phyloP scores from a whole-genome alignment of 495 filamentous ascomycete species.

The Tuber microsphaerosporum region DNA sequence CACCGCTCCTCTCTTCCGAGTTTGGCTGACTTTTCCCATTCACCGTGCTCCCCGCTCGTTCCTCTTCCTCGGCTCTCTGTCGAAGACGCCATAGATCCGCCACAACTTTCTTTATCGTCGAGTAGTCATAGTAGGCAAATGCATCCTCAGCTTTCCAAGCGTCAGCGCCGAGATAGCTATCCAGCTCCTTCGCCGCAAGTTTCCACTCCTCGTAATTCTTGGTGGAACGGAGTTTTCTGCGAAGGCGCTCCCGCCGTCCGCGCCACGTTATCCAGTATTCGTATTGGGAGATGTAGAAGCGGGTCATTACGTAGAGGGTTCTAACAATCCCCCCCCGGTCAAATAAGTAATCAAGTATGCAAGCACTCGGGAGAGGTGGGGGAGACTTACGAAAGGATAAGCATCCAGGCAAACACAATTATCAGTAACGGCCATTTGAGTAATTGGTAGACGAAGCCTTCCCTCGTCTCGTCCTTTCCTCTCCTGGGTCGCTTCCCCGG shows the following conservation, averaged over 20 bases:
- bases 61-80: constrained; percentile 53
- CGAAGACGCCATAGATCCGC: constrained; percentile 62
- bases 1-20: constrained; percentile 33
- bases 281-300: constrained; percentile 81
- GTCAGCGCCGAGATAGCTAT: constrained; percentile 73
- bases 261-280: constrained; percentile 71
- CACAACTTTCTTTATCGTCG: constrained; percentile 67
- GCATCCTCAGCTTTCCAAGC: constrained; percentile 80
- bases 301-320: constrained; percentile 68
- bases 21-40: constrained; percentile 14
- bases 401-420: constrained; percentile 71
- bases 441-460: constrained; percentile 80
- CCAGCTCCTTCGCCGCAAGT: constrained; percentile 65
- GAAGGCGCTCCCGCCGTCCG: constrained; percentile 61
- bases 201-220: constrained; percentile 77
- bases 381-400: constrained; percentile 47
- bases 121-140: constrained; percentile 89
- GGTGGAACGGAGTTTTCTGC: constrained; percentile 61
- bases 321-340: constrained; percentile 40
- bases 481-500: constrained; percentile 47
- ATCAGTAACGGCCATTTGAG: constrained; percentile 87
- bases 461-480: constrained; percentile 82
- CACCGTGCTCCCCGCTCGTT: constrained; percentile 27
- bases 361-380: not conserved
- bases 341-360: not conserved